Conservation (phyloP, 805 yeast genomes). For the Maudiozyma turicensis region DNA sequence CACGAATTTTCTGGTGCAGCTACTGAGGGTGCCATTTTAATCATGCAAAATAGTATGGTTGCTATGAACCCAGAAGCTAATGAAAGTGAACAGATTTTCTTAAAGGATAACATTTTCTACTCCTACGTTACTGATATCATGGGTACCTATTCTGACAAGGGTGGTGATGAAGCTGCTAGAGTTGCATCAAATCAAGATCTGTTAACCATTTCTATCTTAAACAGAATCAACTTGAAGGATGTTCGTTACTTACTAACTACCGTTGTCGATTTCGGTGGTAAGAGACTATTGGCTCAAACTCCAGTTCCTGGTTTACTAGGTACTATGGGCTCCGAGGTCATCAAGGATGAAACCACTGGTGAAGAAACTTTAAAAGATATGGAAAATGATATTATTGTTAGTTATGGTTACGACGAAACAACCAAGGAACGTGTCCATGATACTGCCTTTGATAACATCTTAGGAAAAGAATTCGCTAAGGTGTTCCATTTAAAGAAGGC, state of each 20-base stretch:
- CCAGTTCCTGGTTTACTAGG: constrained; percentile 78
- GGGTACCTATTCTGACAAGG: constrained; percentile 54
- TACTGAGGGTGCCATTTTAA: constrained; percentile 66
- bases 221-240: constrained; percentile 52
- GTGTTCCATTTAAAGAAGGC: constrained; percentile 62
- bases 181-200: constrained; percentile 73
- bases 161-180: constrained; percentile 82
- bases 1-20: constrained; percentile 73
- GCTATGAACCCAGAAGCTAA: constrained; percentile 78
- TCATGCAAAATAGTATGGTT: constrained; percentile 60
- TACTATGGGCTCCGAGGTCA: constrained; percentile 32
- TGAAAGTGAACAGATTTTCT: constrained; percentile 50
- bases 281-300: constrained; percentile 81
- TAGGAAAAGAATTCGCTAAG: constrained; percentile 52
- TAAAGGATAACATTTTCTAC: constrained; percentile 79
- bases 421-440: constrained; percentile 40
- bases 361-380: constrained; percentile 32
- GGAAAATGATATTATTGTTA: constrained; percentile 39
- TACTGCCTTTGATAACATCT: constrained; percentile 42
- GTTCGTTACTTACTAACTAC: constrained; percentile 68
- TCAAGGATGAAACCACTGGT: constrained; percentile 34
- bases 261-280: constrained; percentile 85
- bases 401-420: constrained; percentile 68
- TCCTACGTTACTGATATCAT: constrained; percentile 56
- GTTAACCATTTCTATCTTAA: constrained; percentile 57